Evolutionary conservation across 768 basidiomycete species (phyloP).

Genomic region (Leccinum barrowsii): DNA sequence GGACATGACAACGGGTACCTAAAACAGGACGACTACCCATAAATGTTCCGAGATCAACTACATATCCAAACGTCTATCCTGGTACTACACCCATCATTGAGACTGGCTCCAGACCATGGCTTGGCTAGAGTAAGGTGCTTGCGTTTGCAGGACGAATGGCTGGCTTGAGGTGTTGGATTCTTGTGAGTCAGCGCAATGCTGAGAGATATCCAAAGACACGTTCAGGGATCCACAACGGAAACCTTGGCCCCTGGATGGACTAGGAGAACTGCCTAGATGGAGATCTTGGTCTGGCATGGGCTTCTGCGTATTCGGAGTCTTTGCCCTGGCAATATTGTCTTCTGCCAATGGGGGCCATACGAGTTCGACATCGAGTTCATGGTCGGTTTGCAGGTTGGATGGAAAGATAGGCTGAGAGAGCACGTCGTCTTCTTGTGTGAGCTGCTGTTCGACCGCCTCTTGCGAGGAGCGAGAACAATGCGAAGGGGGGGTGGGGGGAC

Average conservation of each 20-base stretch:
- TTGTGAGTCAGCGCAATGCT: constrained; percentile 5
- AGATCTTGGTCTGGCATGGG: not conserved
- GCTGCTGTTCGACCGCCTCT: constrained; percentile 44
- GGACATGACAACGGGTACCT: constrained; percentile 1
- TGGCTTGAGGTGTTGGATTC: constrained; percentile 28
- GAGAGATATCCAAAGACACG: constrained; percentile 10
- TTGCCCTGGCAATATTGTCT: constrained; percentile 5
- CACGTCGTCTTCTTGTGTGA: constrained; percentile 39
- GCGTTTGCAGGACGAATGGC: constrained; percentile 42
- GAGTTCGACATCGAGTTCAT: constrained; percentile 19
- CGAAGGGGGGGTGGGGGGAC: constrained; percentile 22
- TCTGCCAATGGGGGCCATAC: constrained; percentile 24
- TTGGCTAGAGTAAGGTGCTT: constrained; percentile 54
- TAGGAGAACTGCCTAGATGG: not conserved
- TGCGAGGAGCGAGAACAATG: constrained; percentile 36
- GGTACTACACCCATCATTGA: constrained; percentile 14
- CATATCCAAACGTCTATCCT: not conserved
- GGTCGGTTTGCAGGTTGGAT: constrained; percentile 1
- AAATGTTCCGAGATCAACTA: not conserved
- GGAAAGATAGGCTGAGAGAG: constrained; percentile 3
- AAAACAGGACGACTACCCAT: constrained; percentile 9
- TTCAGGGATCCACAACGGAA: constrained; percentile 23
- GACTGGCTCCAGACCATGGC: constrained; percentile 26
- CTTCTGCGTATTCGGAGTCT: not conserved
- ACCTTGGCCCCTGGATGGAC: constrained; percentile 9